Percentiles rank a stretch among this genome's conserved stretches.
These are phyloP conservation scores for Trichoderma gracile DNA, from an alignment of 2,329 filamentous ascomycete genomes.

Conservation along the genomic window DNA sequence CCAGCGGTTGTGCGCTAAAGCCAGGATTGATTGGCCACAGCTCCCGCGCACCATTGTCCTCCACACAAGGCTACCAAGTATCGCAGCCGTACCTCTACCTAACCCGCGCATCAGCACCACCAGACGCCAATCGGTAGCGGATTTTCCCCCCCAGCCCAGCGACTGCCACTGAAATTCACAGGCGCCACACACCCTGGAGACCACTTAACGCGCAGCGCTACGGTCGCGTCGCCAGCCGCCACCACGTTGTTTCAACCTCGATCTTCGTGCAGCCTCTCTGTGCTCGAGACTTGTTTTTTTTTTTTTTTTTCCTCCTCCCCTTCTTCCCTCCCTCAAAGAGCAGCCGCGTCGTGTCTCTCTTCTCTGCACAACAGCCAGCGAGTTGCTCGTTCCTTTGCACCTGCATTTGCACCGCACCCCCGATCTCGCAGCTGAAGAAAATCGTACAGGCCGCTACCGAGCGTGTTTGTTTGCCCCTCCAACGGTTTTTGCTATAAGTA, in stretches of 20 bases:
- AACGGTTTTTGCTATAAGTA: slow-evolving; percentile 8
- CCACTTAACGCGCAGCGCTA: slow-evolving; percentile 26
- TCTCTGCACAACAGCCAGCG: slow-evolving; percentile 17
- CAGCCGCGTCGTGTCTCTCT: slow-evolving; percentile 3
- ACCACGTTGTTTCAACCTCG: slow-evolving; percentile 14
- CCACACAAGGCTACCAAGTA: not conserved
- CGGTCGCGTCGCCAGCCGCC: slow-evolving; percentile 23
- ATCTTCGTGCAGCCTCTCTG: not conserved
- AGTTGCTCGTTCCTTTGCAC: slow-evolving; percentile 16
- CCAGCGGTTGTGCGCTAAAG: no score
- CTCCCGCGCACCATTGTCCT: no score
- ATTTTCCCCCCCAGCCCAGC: not conserved
- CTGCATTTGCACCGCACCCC: slow-evolving; percentile 16
- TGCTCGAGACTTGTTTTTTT: not conserved
- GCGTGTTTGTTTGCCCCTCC: slow-evolving; percentile 22
- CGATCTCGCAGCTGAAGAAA: not conserved
- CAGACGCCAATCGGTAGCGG: not conserved
- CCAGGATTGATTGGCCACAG: no score
- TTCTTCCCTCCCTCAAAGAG: not conserved
- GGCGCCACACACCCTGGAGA: slow-evolving; percentile 14
- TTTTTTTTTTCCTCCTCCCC: no score
- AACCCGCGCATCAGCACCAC: not conserved
- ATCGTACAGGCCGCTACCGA: slow-evolving; percentile 5
- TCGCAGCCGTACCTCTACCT: not conserved
- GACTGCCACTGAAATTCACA: slow-evolving; percentile 9